Evolutionary conservation across 2,329 filamentous ascomycete genomes (phyloP), one percentile per base, ranked within the genome.

Genomic region (Neoscytalidium dimidiatum): DNA sequence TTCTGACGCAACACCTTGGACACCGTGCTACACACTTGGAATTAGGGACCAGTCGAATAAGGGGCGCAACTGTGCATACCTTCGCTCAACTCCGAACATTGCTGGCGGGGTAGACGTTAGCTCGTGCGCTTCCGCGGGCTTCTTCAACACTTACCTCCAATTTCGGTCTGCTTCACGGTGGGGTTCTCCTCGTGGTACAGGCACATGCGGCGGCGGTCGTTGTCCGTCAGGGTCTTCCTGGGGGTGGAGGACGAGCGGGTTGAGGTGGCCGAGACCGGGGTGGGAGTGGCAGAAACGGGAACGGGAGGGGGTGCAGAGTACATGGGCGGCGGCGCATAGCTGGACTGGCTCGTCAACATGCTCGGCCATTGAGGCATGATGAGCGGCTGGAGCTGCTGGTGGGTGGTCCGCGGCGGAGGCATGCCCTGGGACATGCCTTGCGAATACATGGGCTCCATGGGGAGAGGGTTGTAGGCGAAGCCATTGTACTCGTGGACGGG

Each of bases 1-100:
- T 94, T 96, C 73, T 97, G 90, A 62, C 94, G 89, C 69, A 99
- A 80, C 64, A 98, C 95, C 77, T 99, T 99, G 63, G 95, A 99
- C n/a, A 99, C 95, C 56, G 95, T 99, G 81, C 95, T 99, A 77
- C 64, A 72, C 28, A 46, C 53, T 67, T 65, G 64, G 46, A 66
- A 70, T 53, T 51, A 28, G 29, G 35, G 28, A 57, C 38, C 44
- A 60, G 28, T 63, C 38, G 35, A 46, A n/a, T 26, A 26, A 51
- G 21, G 23, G 46, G 13, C 19, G 38, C 17, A 14, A 23, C 43
- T 38, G n/a, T 56, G 23, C 33, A 51, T 88, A 98, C 95, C 95
- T 98, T 90, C 95, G 84, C 81, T 99, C 95, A 61, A 99, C 95
- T 38, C 94, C 94, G 80, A 99, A 99, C 75, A 93, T 88, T 66